Evolutionary conservation across 345 rosid genomes (phyloP).

Genomic region (Erucastrum elatum): DNA sequence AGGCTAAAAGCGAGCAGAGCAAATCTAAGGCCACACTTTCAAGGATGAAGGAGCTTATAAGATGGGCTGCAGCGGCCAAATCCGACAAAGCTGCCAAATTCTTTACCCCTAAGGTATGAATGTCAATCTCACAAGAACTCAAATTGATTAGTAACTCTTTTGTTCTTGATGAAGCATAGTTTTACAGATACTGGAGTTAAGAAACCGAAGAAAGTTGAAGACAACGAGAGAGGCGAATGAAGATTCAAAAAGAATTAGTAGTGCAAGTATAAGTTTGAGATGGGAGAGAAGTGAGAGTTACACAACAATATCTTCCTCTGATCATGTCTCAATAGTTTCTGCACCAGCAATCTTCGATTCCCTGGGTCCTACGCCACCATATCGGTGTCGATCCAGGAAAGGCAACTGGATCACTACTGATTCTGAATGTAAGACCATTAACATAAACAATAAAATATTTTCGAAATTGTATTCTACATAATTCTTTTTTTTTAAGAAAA

Average conservation of each 20-base stretch:
- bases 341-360: conserved; percentile 47
- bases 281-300: conserved; percentile 75
- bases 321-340: conserved; percentile 56
- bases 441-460: background rate
- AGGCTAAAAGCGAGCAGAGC: conserved; percentile 46
- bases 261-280: conserved; percentile 65
- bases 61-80: conserved; percentile 81
- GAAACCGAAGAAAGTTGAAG: conserved; percentile 44
- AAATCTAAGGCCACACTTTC: conserved; percentile 47
- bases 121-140: background rate
- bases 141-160: background rate
- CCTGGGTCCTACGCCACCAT: conserved; percentile 45
- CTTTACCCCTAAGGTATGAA: conserved; percentile 56
- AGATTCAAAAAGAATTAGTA: conserved; percentile 51
- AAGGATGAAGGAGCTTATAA: conserved; percentile 74
- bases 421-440: conserved; percentile 63
- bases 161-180: background rate
- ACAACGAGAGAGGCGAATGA: conserved; percentile 50
- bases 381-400: conserved; percentile 43
- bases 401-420: conserved; percentile 95
- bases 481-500: no score
- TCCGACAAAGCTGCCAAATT: conserved; percentile 63
- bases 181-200: conserved; percentile 28
- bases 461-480: background rate
- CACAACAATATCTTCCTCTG: conserved; percentile 51